Evolutionary conservation across 148 eudicot species (phyloP).

Genomic region (Pouteria glomerata): DNA sequence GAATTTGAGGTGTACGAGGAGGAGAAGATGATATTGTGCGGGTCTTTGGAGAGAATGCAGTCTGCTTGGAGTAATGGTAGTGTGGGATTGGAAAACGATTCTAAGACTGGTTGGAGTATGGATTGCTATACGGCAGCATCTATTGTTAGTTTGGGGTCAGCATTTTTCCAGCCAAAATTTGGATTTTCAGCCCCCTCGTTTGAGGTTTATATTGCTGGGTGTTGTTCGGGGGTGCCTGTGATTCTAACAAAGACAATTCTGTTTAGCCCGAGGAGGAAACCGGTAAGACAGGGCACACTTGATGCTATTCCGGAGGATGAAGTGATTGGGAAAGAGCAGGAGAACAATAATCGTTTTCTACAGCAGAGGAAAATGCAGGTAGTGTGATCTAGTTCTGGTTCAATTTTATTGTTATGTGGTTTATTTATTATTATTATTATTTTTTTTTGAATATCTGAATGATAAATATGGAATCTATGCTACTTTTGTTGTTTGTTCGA

Average conservation of each 20-base stretch:
- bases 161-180: constrained; percentile 53
- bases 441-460: neutral
- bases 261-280: constrained; percentile 60
- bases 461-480: neutral
- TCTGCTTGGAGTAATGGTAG: constrained; percentile 36
- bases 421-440: neutral
- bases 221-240: constrained; percentile 68
- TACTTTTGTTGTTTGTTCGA: too few relatives aligned
- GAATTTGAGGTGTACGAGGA: constrained; percentile 79
- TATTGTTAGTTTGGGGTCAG: constrained; percentile 29
- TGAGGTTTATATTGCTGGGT: constrained; percentile 89
- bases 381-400: neutral
- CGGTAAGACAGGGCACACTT: constrained; percentile 29
- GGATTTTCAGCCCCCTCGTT: constrained; percentile 58
- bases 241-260: constrained; percentile 68
- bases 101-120: constrained; percentile 58
- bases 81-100: constrained; percentile 23
- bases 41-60: constrained; percentile 60
- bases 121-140: constrained; percentile 45
- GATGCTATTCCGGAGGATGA: constrained; percentile 80
- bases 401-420: neutral
- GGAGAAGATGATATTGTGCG: constrained; percentile 60
- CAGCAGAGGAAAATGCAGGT: constrained; percentile 58
- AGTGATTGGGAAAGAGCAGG: constrained; percentile 53
- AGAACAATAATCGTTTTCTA: constrained; percentile 25